These are phyloP conservation scores for Myriosclerotinia scirpicola DNA, from an alignment of 2,329 filamentous ascomycete species.

Conservation along the genomic window DNA sequence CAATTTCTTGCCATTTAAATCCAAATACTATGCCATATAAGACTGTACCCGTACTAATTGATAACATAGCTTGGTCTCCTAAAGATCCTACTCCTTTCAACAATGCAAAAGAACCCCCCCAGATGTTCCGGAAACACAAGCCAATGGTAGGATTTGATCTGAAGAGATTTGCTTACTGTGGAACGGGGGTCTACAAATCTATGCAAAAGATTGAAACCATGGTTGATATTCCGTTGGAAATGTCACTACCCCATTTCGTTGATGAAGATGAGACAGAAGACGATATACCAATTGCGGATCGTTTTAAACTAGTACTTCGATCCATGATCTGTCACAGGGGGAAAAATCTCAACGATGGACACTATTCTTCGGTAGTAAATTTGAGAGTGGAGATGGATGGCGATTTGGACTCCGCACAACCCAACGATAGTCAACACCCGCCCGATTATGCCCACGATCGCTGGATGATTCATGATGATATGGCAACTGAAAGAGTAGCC, in stretches of 20 bases:
- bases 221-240: constrained; percentile 88
- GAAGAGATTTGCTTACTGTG: constrained; percentile 67
- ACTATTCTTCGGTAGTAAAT: constrained; percentile 85
- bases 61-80: constrained; percentile 75
- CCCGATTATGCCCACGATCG: constrained; percentile 68
- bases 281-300: constrained; percentile 68
- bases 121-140: constrained; percentile 77
- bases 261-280: constrained; percentile 67
- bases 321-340: constrained; percentile 92
- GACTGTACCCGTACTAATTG: constrained; percentile 41
- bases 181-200: too few relatives aligned
- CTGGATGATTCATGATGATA: constrained; percentile 93
- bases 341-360: constrained; percentile 79
- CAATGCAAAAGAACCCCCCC: constrained; percentile 75
- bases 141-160: constrained; percentile 91
- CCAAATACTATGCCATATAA: constrained; percentile 26
- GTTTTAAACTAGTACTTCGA: constrained; percentile 90
- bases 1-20: constrained; percentile 31
- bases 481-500: constrained; percentile 68
- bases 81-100: constrained; percentile 56
- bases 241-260: constrained; percentile 84
- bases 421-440: constrained; percentile 47
- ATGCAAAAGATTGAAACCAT: constrained; percentile 66
- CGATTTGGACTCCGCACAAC: constrained; percentile 55
- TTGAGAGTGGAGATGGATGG: constrained; percentile 66